Conservation (phyloP, 192 early-diverging fungal genomes). For the Thamnidium elegans region DNA sequence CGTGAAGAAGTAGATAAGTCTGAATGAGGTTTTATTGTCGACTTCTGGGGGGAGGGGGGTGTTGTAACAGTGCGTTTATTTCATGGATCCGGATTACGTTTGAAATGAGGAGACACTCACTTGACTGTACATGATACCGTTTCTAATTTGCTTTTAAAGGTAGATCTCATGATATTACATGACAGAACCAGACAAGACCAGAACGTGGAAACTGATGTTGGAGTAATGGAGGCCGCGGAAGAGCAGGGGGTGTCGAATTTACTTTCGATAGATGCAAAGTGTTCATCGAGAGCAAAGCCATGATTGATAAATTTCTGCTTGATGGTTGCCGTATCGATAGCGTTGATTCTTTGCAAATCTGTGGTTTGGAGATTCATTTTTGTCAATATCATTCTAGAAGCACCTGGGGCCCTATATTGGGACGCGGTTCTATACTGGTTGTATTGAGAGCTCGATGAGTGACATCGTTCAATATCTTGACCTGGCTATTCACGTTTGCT, state of each 20-base stretch:
- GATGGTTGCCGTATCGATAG: conserved; percentile 12
- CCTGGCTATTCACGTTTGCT: neutral
- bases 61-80: conserved; percentile 1
- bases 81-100: conserved; percentile 9
- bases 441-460: neutral
- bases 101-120: conserved; percentile 11
- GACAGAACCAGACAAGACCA: conserved; percentile 9
- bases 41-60: conserved; percentile 12
- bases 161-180: conserved; percentile 2
- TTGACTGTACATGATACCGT: conserved; percentile 5
- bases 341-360: conserved; percentile 5
- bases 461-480: conserved; percentile 1
- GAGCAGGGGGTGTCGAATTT: conserved; percentile 1
- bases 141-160: neutral
- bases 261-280: conserved; percentile 13
- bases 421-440: conserved; percentile 1
- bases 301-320: conserved; percentile 3
- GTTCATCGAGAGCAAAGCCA: conserved; percentile 1
- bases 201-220: conserved; percentile 1
- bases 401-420: conserved; percentile 6
- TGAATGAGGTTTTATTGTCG: conserved; percentile 6
- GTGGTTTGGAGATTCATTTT: conserved; percentile 1
- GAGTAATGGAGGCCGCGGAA: neutral
- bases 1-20: conserved; percentile 4
- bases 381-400: conserved; percentile 2